Evolutionary conservation across 1,284 basidiomycete species (phyloP), one percentile per base, ranked within the genome.

Genomic region (Malassezia globosa): DNA sequence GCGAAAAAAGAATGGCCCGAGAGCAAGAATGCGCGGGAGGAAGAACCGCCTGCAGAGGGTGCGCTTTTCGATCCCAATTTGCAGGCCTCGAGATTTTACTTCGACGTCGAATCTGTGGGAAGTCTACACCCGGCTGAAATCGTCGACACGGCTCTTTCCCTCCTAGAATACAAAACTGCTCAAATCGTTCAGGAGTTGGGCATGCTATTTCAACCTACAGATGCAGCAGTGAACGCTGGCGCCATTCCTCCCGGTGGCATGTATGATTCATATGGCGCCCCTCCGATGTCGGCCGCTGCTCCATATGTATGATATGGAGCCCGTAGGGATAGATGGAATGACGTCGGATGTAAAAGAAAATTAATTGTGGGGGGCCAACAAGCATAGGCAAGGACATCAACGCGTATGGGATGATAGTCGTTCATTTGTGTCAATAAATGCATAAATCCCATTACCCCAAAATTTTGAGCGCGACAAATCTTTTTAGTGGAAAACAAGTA

Each of bases 161-260:
- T 71, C 34, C 51, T 71, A 22, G 63, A 69, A 45, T 60, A 61
- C 37, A 45, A 58, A 21, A 65, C 65, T 13, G 66, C 68, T 14
- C 60, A 68, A 49, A 64, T 71, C 25, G 61, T 71, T 11, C 66
- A 68, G 34, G 66, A 66, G 46, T 39, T 71, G 31, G 67, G 66
- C 25, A 54, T 67, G 50, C 31, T 66, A 36, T 61, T 63, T 36
- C 63, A 63, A 18, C 58, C 50, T 10, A 48, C 44, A 2, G 56
- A 42, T 24, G 24, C 42, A 19, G 29, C 42, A 24, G 26, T n/a
- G 21, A 27, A 13, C 13, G 27, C 31, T 26, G 29, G 29, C 11
- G 29, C 29, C 3, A 16, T 16, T 31, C 19, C 27, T 33, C 34
- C 26, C 21, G 36, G 36, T 45, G 43, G 42, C 18, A 16, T 37